Conservation (phyloP, 352 stramenopile species). For the Phytopythium kandeliae region DNA sequence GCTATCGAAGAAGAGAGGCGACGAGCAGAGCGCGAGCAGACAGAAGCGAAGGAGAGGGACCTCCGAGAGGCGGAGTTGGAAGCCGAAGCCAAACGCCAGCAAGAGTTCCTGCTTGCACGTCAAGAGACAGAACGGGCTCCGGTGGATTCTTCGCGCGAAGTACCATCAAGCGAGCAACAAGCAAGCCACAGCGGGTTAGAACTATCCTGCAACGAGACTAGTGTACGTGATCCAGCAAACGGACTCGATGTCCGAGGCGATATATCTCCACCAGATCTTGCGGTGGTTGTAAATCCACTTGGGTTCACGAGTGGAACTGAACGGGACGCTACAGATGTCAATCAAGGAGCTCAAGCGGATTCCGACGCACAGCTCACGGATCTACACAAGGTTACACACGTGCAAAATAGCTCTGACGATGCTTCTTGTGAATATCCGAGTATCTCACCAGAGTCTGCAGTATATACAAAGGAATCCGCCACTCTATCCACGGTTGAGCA, state of each 20-base stretch:
- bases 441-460: not conserved
- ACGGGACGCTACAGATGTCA: not conserved
- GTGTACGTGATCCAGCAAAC: not conserved
- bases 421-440: not conserved
- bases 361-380: not conserved
- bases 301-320: not conserved
- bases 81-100: constrained; percentile 7
- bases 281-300: not conserved
- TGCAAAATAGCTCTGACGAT: not conserved
- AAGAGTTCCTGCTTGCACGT: not conserved
- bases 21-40: constrained; percentile 4
- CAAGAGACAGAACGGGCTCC: not conserved
- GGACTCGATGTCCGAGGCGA: not conserved
- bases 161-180: not conserved
- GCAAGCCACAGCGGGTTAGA: not conserved
- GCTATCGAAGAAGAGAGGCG: constrained; percentile 13
- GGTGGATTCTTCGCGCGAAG: not conserved
- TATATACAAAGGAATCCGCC: not conserved
- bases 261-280: not conserved
- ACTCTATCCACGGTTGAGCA: too few species aligned
- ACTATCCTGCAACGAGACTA: not conserved
- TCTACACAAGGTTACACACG: not conserved
- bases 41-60: constrained; percentile 8
- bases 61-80: constrained; percentile 7
- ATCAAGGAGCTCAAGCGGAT: not conserved